A percentile compares a stretch with the other conserved stretches of the same genome.
Evolutionary conservation across 2,329 filamentous ascomycete genomes (phyloP).

Genomic region (Pseudogymnoascus sp.): DNA sequence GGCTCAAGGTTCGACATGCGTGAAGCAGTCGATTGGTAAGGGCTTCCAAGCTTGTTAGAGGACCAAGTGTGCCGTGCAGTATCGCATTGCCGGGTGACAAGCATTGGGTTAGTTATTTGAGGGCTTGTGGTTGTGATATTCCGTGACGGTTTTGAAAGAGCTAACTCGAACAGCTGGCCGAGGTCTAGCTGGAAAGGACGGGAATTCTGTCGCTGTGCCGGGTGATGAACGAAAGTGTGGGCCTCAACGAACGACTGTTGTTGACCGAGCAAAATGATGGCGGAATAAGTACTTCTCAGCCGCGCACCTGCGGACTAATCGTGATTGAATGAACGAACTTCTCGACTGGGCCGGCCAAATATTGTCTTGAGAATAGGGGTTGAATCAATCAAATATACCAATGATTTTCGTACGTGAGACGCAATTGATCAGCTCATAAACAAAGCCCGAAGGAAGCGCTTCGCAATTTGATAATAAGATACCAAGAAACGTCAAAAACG

Average conservation of each 20-base stretch:
- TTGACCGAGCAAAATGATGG: conserved; percentile 9
- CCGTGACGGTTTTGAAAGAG: background rate
- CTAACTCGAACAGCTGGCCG: conserved; percentile 5
- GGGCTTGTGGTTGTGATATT: conserved; percentile 3
- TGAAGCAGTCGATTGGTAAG: conserved; percentile 27
- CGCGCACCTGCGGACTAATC: background rate
- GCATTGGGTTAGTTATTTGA: conserved; percentile 22
- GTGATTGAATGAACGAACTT: background rate
- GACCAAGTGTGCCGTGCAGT: conserved; percentile 31
- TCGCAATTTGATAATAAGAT: background rate
- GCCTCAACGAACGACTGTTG: conserved; percentile 3
- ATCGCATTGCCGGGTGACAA: conserved; percentile 31
- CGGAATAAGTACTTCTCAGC: background rate
- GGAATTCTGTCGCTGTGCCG: conserved; percentile 3
- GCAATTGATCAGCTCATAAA: background rate
- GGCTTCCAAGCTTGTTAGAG: conserved; percentile 29
- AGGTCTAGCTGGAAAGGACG: conserved; percentile 6
- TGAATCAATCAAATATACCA: background rate
- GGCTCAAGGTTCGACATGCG: conserved; percentile 32
- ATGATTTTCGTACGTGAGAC: background rate
- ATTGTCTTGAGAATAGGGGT: background rate
- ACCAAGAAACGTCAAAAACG: background rate
- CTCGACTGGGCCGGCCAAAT: conserved; percentile 1
- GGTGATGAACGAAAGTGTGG: conserved; percentile 11
- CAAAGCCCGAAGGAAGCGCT: background rate